phyloP scores from a whole-genome alignment of 805 yeast species.

The Tetrapisispora arboricola region DNA sequence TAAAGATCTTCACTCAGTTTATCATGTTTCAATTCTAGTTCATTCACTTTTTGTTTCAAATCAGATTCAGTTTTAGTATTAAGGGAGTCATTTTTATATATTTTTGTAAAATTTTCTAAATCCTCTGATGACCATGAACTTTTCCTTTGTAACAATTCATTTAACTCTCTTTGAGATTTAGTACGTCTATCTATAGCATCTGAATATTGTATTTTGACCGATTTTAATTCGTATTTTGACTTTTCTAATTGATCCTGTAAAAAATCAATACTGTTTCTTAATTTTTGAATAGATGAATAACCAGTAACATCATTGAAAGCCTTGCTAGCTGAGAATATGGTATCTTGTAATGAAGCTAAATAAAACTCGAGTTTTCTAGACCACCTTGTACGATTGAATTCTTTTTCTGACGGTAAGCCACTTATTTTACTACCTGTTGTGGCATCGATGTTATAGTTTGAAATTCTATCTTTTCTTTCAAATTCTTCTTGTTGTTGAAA shows the following conservation, averaged over 20 bases:
- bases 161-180: conserved; percentile 70
- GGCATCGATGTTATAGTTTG: conserved; percentile 31
- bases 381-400: conserved; percentile 32
- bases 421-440: conserved; percentile 23
- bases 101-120: conserved; percentile 69
- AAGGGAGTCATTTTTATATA: conserved; percentile 72
- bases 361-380: conserved; percentile 38
- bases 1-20: conserved; percentile 58
- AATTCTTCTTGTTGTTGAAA: conserved; percentile 22
- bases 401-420: conserved; percentile 39
- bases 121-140: conserved; percentile 72
- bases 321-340: conserved; percentile 49
- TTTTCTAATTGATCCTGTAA: conserved; percentile 43
- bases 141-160: conserved; percentile 78
- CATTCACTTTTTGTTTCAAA: conserved; percentile 38
- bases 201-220: conserved; percentile 42
- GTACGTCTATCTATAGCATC: conserved; percentile 56
- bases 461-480: conserved; percentile 24
- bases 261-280: conserved; percentile 50
- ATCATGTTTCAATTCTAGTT: conserved; percentile 55
- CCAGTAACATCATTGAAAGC: conserved; percentile 89
- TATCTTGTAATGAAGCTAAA: conserved; percentile 45
- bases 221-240: conserved; percentile 39
- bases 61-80: conserved; percentile 51
- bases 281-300: conserved; percentile 64